phyloP scores from a whole-genome alignment of 352 stramenopile species.

The Pseudoperonospora humuli region DNA sequence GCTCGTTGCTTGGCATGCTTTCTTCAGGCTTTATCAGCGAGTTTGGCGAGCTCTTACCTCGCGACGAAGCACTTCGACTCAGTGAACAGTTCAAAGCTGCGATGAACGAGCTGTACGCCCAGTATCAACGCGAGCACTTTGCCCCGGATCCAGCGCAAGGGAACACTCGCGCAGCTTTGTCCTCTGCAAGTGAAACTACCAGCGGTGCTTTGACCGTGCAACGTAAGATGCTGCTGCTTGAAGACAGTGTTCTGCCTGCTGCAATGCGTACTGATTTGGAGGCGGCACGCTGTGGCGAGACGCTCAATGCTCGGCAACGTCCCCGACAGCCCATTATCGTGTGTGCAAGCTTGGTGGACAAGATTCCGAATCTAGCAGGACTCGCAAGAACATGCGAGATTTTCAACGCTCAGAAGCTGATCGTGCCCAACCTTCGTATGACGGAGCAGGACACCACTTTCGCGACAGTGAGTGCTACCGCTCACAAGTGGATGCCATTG shows the following conservation, averaged over 20 bases:
- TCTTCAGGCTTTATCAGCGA: slow-evolving; percentile 58
- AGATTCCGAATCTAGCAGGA: slow-evolving; percentile 91
- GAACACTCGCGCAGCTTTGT: not conserved
- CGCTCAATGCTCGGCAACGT: slow-evolving; percentile 39
- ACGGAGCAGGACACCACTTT: slow-evolving; percentile 83
- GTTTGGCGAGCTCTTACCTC: slow-evolving; percentile 63
- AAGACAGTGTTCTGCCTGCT: slow-evolving; percentile 47
- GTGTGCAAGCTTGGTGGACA: slow-evolving; percentile 89
- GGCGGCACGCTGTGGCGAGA: slow-evolving; percentile 13
- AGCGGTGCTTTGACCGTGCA: slow-evolving; percentile 37
- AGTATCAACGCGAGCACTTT: slow-evolving; percentile 71
- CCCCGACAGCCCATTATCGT: slow-evolving; percentile 62
- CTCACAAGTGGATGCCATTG: slow-evolving; percentile 93
- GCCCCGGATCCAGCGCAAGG: not conserved
- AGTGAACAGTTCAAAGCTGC: slow-evolving; percentile 51
- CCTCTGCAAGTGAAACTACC: not conserved
- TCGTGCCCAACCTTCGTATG: slow-evolving; percentile 84
- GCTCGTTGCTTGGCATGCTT: slow-evolving; percentile 62
- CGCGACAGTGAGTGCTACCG: slow-evolving; percentile 87
- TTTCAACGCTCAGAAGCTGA: slow-evolving; percentile 86
- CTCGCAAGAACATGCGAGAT: slow-evolving; percentile 93
- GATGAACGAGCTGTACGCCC: slow-evolving; percentile 61
- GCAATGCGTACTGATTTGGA: slow-evolving; percentile 35
- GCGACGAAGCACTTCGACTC: slow-evolving; percentile 45
- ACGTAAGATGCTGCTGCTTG: slow-evolving; percentile 58